phyloP scores from a whole-genome alignment of 768 basidiomycete species.

The Boletus sp. region DNA sequence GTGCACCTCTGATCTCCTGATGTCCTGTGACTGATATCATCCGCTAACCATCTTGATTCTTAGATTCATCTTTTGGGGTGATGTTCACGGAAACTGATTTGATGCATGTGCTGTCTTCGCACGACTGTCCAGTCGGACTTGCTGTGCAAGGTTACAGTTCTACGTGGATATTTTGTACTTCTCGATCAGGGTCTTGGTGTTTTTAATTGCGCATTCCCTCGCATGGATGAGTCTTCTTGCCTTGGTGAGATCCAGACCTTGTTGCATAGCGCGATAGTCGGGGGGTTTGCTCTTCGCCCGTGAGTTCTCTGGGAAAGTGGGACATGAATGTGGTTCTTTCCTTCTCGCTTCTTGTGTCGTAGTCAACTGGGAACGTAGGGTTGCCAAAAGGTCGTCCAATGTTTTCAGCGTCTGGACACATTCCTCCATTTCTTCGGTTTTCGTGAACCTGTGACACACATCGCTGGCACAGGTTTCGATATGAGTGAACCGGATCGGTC shows the following conservation, averaged over 20 bases:
- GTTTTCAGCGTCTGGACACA: conserved; percentile 51
- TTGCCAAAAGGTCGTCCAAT: conserved; percentile 58
- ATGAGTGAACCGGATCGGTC: conserved; percentile 71
- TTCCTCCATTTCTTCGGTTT: conserved; percentile 65
- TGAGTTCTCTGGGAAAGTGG: not conserved
- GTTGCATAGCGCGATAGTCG: conserved; percentile 45
- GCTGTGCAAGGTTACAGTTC: not conserved
- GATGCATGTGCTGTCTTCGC: not conserved
- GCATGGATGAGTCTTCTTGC: conserved; percentile 66
- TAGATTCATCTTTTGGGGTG: not conserved
- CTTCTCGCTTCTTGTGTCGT: not conserved
- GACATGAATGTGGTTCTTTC: not conserved
- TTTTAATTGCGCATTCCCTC: conserved; percentile 63
- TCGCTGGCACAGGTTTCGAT: conserved; percentile 74
- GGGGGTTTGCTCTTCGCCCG: conserved; percentile 27
- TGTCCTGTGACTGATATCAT: not conserved
- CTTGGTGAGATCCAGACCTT: conserved; percentile 52
- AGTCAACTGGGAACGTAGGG: conserved; percentile 47
- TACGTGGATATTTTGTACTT: conserved; percentile 29
- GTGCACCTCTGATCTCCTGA: conserved; percentile 56
- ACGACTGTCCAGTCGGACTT: not conserved
- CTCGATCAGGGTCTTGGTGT: conserved; percentile 53
- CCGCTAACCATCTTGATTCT: conserved; percentile 9
- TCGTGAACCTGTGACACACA: conserved; percentile 66
- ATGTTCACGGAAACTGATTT: not conserved